phyloP scores from a whole-genome alignment of 2,329 filamentous ascomycete genomes.

The Sporothrix globosa region DNA sequence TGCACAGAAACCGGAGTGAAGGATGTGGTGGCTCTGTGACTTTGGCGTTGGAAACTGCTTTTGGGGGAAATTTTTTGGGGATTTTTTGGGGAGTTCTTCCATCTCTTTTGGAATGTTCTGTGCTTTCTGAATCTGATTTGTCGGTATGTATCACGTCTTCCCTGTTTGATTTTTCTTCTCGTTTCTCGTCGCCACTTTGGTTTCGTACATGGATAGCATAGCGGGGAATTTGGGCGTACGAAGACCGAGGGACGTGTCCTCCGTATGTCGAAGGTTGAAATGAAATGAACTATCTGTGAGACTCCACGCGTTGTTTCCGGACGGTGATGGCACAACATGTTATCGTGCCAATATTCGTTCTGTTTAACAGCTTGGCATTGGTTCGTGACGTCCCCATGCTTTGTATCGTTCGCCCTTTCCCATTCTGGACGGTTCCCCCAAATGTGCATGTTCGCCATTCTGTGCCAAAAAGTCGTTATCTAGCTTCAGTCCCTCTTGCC shows the following conservation, averaged over 20 bases:
- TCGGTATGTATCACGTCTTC: not conserved
- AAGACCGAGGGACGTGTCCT: not conserved
- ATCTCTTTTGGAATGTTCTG: no score
- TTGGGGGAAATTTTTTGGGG: no score
- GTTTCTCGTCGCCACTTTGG: not conserved
- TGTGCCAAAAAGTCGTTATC: slow-evolving; percentile 24
- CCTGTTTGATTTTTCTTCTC: not conserved
- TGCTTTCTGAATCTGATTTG: no score
- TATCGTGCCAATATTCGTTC: no score
- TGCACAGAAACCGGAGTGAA: slow-evolving; percentile 23
- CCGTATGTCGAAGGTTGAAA: not conserved
- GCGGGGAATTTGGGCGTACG: not conserved
- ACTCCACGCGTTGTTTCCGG: not conserved
- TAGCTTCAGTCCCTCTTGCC: not conserved
- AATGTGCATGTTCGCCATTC: slow-evolving; percentile 17
- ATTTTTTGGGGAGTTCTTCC: no score
- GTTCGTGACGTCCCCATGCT: not conserved
- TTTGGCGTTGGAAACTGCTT: no score
- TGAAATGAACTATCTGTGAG: not conserved
- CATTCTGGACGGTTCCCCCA: not conserved
- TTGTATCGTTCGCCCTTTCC: not conserved
- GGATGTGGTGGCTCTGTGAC: not conserved
- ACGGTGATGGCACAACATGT: no score
- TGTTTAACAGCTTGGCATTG: not conserved
- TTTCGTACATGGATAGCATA: not conserved